Conservation (phyloP, 2,329 filamentous ascomycete genomes). For the Diaporthe caulivora region DNA sequence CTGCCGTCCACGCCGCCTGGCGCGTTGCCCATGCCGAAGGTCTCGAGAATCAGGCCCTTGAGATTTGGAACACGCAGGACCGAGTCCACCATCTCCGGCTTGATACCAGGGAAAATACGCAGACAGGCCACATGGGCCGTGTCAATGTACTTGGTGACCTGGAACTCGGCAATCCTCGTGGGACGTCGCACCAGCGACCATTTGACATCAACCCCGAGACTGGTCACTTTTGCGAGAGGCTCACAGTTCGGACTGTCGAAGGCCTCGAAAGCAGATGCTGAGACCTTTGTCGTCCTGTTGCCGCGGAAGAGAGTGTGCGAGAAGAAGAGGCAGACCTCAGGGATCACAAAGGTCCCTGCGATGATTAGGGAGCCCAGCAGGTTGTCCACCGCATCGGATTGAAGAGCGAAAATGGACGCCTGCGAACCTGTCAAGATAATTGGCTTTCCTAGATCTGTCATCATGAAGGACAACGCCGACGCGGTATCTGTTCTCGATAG, state of each 20-base stretch:
- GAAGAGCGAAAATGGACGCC: slow-evolving; percentile 89
- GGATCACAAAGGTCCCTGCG: slow-evolving; percentile 91
- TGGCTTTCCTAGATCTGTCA: slow-evolving; percentile 90
- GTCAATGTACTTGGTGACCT: slow-evolving; percentile 80
- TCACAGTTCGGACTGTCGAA: slow-evolving; percentile 90
- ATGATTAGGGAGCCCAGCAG: slow-evolving; percentile 89
- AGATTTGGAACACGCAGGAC: slow-evolving; percentile 83
- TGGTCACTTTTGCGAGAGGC: slow-evolving; percentile 84
- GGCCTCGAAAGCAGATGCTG: slow-evolving; percentile 86
- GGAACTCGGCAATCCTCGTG: slow-evolving; percentile 79
- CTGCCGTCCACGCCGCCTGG: slow-evolving; percentile 84
- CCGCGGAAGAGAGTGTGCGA: slow-evolving; percentile 91
- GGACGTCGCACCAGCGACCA: slow-evolving; percentile 84
- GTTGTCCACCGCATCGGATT: slow-evolving; percentile 93
- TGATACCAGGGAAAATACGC: slow-evolving; percentile 92
- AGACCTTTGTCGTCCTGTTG: slow-evolving; percentile 89
- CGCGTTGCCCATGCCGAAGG: slow-evolving; percentile 90
- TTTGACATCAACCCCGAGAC: slow-evolving; percentile 82
- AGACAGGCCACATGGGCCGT: slow-evolving; percentile 91
- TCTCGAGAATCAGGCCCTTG: slow-evolving; percentile 87
- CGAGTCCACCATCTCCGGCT: slow-evolving; percentile 91
- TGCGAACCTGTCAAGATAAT: slow-evolving; percentile 88
- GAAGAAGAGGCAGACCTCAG: slow-evolving; percentile 94
- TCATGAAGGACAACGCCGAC: slow-evolving; percentile 93
- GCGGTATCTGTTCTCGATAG: slow-evolving; percentile 69